Base-by-base conservation (phyloP, 345 rosid genomes). In the Moringa oleifera region DNA sequence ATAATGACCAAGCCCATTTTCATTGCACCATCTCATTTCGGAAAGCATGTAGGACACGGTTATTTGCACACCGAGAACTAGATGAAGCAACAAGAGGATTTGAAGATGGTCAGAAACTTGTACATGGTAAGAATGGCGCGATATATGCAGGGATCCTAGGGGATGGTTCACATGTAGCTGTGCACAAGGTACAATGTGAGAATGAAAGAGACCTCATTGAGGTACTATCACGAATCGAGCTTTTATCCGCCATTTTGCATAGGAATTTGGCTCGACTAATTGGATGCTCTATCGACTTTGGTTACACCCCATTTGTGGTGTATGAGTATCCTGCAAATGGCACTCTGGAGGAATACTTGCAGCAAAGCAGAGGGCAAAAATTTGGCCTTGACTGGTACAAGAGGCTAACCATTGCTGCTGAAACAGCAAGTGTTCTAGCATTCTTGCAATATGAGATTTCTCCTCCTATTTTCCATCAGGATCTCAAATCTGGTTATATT, bases 261-360 rank as follows among this genome's bases (percentile, higher is more conserved):
- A 62, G 80, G 75, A 86, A 81, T 72, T 77, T 88, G 57, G 94
- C 97, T 0, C 75, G 85, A 23, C 59, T 84, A 51, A 59, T 91
- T 15, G 97, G 94, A 37, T 88, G 86, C 71, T 88, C 89, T 45
- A 75, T 84, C 19, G 91, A 86, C 23, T 78, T 70, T 57, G 81
- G 81, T 60, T 69, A 77, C 70, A 69, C 71, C 15, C 81, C 86
- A 5, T 66, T 83, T 6, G 78, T 86, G 20, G 91, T 85, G 31
- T 88, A 91, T 33, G 91, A 88, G 62, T 81, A 80, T 68, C 91
- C 87, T 0, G 87, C 82, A 18, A 86, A 84, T 33, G 93, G 96
- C 24, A 78, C 77, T 18, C 68, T 91, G 53, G 78, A 72, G 50
- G 85, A 88, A 58, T 77, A 85, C 28, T 65, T 91, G 61, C 73